phyloP scores from a whole-genome alignment of 345 rosid genomes.

The Trapa incisa region DNA sequence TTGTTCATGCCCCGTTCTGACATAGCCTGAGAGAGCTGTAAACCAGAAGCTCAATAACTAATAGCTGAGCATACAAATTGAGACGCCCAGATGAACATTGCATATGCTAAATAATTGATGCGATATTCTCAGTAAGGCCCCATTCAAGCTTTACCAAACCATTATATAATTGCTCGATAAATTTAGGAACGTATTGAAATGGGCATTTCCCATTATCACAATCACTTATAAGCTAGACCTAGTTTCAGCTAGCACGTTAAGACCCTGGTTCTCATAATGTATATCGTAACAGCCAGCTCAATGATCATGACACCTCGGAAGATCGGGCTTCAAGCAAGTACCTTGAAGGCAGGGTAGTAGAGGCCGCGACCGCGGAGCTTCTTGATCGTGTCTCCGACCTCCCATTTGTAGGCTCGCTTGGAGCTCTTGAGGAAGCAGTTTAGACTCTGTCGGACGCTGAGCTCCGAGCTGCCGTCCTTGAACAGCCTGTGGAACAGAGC shows the following conservation, averaged over 20 bases:
- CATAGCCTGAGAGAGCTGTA: conserved; percentile 77
- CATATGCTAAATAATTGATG: background rate
- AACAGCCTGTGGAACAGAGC: conserved; percentile 59
- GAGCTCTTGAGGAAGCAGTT: conserved; percentile 69
- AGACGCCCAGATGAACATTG: background rate
- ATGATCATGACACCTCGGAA: background rate
- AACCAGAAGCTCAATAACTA: background rate
- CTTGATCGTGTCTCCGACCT: conserved; percentile 71
- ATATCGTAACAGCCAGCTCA: background rate
- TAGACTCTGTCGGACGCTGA: conserved; percentile 51
- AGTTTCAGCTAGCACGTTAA: background rate
- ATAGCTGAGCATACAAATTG: background rate
- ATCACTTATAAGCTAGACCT: background rate
- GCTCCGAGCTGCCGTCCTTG: conserved; percentile 63
- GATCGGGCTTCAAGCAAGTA: conserved; percentile 8
- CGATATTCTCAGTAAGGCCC: background rate
- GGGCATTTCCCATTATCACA: background rate
- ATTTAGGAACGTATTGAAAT: background rate
- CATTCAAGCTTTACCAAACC: background rate
- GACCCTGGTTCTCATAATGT: background rate
- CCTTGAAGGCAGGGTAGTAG: conserved; percentile 85
- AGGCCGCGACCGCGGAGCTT: conserved; percentile 69
- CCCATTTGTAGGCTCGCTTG: conserved; percentile 93
- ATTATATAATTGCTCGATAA: background rate
- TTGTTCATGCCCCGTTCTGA: conserved; percentile 70